Conservation (phyloP, 331 rosid genomes). For the Quercus phellos region DNA sequence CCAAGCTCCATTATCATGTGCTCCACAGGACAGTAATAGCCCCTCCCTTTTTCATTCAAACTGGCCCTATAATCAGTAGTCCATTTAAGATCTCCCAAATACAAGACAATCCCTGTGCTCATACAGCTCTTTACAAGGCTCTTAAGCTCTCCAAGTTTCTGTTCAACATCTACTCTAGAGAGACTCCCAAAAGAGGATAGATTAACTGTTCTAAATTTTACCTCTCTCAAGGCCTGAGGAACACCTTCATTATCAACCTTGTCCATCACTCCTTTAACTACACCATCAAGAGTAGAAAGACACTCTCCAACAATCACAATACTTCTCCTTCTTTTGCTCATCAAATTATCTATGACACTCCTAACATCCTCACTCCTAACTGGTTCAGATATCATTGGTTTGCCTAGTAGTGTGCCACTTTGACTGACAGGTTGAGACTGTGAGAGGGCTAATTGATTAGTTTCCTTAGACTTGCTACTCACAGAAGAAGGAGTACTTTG, state of each 20-base stretch:
- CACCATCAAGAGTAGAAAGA: conserved; percentile 46
- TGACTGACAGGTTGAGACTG: conserved; percentile 11
- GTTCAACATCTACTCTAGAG: conserved; percentile 67
- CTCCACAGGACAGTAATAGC: conserved; percentile 65
- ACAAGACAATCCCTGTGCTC: conserved; percentile 65
- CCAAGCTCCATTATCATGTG: conserved; percentile 82
- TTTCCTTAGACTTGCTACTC: conserved; percentile 46
- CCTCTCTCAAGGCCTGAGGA: conserved; percentile 52
- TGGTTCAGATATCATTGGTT: conserved; percentile 29
- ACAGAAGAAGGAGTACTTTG: conserved; percentile 32
- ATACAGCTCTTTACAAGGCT: conserved; percentile 23
- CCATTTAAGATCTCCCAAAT: conserved; percentile 87
- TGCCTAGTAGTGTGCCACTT: conserved; percentile 7
- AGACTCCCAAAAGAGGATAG: conserved; percentile 42
- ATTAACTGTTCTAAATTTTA: conserved; percentile 49
- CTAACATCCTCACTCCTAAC: conserved; percentile 55
- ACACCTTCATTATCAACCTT: conserved; percentile 62
- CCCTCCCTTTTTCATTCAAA: conserved; percentile 33
- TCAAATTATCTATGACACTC: conserved; percentile 52
- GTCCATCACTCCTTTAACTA: conserved; percentile 57
- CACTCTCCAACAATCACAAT: conserved; percentile 87
- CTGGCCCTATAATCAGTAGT: conserved; percentile 40
- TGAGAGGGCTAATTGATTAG: conserved; percentile 20
- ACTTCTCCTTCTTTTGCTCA: conserved; percentile 44
- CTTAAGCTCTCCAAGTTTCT: conserved; percentile 59